Evolutionary conservation across 805 yeast genomes (phyloP).

Genomic region (Lipomyces chichibuensis): DNA sequence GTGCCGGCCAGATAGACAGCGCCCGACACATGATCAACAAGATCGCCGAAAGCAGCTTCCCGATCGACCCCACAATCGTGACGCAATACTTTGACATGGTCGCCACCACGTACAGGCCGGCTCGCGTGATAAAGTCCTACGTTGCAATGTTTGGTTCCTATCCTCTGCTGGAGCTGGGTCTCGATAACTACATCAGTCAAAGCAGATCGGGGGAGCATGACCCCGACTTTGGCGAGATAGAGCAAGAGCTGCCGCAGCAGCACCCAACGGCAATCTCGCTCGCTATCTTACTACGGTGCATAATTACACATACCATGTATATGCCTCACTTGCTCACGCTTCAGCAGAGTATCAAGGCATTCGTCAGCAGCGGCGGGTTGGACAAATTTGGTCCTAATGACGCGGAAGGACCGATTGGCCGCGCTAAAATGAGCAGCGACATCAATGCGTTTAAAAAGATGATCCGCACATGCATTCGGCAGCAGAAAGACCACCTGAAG

Average conservation of each 20-base stretch:
- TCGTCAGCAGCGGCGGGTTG: not conserved
- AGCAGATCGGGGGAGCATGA: not conserved
- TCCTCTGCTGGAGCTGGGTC: constrained; percentile 1
- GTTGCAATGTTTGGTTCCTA: not conserved
- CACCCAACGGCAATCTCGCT: not conserved
- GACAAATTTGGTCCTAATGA: not conserved
- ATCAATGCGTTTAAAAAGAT: not conserved
- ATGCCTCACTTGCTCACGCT: not conserved
- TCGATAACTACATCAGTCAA: not conserved
- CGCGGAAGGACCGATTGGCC: not conserved
- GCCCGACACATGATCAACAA: constrained; percentile 1
- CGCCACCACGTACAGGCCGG: not conserved
- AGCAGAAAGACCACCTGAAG: not conserved
- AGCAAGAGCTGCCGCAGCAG: not conserved
- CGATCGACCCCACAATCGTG: not conserved
- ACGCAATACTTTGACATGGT: not conserved
- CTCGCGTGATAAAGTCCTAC: not conserved
- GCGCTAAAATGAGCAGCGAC: not conserved
- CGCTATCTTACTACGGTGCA: not conserved
- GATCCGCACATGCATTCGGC: not conserved
- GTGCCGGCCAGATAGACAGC: constrained; percentile 4
- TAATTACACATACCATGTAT: not conserved
- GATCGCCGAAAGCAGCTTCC: constrained; percentile 3
- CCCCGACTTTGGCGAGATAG: not conserved
- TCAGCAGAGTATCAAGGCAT: not conserved